phyloP scores from a whole-genome alignment of 805 yeast species.

The Grigorovia humatica region DNA sequence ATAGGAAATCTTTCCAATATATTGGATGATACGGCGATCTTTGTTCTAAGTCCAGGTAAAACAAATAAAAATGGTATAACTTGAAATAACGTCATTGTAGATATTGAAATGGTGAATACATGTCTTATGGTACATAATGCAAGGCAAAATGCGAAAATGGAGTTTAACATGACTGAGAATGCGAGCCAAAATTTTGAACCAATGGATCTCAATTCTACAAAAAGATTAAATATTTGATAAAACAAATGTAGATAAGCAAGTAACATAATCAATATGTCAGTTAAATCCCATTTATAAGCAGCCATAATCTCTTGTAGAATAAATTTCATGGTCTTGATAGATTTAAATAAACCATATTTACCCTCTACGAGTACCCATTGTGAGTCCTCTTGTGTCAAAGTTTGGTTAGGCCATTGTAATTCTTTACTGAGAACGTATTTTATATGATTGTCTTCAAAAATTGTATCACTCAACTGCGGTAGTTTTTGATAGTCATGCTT shows the following conservation, averaged over 20 bases:
- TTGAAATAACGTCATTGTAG: constrained; percentile 68
- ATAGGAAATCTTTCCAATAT: constrained; percentile 34
- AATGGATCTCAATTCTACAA: constrained; percentile 57
- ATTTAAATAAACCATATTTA: constrained; percentile 1
- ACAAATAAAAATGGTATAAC: constrained; percentile 92
- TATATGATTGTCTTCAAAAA: constrained; percentile 14
- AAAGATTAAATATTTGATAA: constrained; percentile 66
- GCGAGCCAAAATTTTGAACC: constrained; percentile 88
- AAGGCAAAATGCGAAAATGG: constrained; percentile 72
- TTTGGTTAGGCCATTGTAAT: constrained; percentile 12
- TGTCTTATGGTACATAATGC: constrained; percentile 58
- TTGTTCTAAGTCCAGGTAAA: constrained; percentile 83
- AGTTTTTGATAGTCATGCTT: constrained; percentile 1
- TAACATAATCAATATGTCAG: constrained; percentile 67
- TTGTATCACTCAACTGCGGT: constrained; percentile 21
- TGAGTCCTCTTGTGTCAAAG: constrained; percentile 32
- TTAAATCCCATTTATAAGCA: constrained; percentile 38
- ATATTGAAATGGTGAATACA: constrained; percentile 47
- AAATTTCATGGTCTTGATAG: background rate
- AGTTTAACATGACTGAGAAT: constrained; percentile 66
- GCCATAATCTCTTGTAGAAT: background rate
- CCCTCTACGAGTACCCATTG: constrained; percentile 41
- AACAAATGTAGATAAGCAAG: constrained; percentile 80
- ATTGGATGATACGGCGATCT: constrained; percentile 56
- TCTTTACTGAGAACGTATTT: constrained; percentile 17